Evolutionary conservation across 495 filamentous ascomycete genomes (phyloP).

Genomic region (Annulohypoxylon nitens): DNA sequence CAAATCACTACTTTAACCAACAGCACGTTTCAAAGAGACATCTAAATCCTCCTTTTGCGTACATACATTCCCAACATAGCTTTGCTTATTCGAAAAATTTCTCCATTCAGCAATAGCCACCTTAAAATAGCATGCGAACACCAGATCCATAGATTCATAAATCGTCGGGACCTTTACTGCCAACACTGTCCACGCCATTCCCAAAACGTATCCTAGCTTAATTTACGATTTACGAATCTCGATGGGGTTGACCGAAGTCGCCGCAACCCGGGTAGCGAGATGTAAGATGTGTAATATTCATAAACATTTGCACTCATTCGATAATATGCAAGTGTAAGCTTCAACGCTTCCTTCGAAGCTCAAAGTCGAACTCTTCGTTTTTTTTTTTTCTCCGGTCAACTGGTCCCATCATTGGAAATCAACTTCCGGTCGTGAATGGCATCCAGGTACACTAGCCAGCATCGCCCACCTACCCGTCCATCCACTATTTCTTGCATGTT

Average conservation of each 20-base stretch:
- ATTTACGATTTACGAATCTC: slow-evolving; percentile 13
- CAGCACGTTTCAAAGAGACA: slow-evolving; percentile 12
- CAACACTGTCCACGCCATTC: slow-evolving; percentile 1
- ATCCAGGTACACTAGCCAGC: not conserved
- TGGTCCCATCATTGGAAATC: slow-evolving; percentile 4
- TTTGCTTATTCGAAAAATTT: slow-evolving; percentile 5
- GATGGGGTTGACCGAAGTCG: slow-evolving; percentile 22
- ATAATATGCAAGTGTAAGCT: slow-evolving; percentile 19
- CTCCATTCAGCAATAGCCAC: slow-evolving; percentile 24
- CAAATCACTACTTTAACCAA: not conserved
- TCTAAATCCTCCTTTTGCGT: slow-evolving; percentile 12
- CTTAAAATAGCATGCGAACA: slow-evolving; percentile 39
- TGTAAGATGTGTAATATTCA: slow-evolving; percentile 2
- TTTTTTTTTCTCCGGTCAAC: not conserved
- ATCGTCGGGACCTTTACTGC: not conserved
- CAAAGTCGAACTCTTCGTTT: not conserved
- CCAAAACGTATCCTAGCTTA: not conserved
- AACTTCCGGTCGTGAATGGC: not conserved
- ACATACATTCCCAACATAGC: slow-evolving; percentile 1
- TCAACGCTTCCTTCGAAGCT: slow-evolving; percentile 5
- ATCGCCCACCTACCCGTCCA: slow-evolving; percentile 10
- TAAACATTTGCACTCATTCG: slow-evolving; percentile 12
- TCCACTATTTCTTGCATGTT: slow-evolving; percentile 26
- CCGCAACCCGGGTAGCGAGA: slow-evolving; percentile 9
- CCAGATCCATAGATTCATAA: slow-evolving; percentile 9